Percentiles rank a stretch among this genome's conserved stretches.
phyloP scores from a whole-genome alignment of 768 basidiomycete species.

The Hemileccinum impolitum region DNA sequence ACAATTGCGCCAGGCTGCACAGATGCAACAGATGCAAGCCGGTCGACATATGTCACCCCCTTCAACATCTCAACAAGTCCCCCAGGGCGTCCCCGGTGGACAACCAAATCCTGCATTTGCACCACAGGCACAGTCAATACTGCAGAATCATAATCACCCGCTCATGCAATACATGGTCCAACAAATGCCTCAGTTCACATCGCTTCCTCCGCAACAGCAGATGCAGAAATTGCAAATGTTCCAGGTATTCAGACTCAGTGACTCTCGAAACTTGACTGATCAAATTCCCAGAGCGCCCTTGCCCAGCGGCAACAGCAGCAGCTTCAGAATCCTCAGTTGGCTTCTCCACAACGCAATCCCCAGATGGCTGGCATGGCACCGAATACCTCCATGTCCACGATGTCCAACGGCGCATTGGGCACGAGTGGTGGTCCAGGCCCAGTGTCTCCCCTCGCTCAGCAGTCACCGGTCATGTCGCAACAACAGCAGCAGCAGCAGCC shows the following conservation, averaged over 20 bases:
- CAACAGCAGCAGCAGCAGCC: constrained; percentile 18
- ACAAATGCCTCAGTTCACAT: constrained; percentile 51
- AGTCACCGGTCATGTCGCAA: constrained; percentile 29
- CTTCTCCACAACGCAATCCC: constrained; percentile 24
- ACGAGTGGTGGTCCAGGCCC: constrained; percentile 26
- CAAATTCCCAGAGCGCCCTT: constrained; percentile 11
- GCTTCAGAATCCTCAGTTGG: constrained; percentile 25
- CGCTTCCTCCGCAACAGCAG: constrained; percentile 50
- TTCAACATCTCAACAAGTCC: constrained; percentile 22
- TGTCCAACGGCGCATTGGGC: constrained; percentile 27
- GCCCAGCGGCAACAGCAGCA: constrained; percentile 32
- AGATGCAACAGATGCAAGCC: constrained; percentile 33
- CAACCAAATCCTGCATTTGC: constrained; percentile 24
- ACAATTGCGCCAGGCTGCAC: constrained; percentile 32
- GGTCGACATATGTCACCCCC: constrained; percentile 44
- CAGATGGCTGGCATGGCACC: constrained; percentile 31
- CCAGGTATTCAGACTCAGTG: constrained; percentile 39
- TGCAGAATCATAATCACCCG: constrained; percentile 56
- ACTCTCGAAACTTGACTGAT: constrained; percentile 5
- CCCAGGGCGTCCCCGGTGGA: constrained; percentile 15
- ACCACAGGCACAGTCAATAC: constrained; percentile 41
- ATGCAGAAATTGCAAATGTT: constrained; percentile 54
- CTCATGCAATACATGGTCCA: constrained; percentile 54
- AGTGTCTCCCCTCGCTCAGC: constrained; percentile 28
- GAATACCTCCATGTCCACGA: constrained; percentile 22